Evolutionary conservation across 1,139 yeast species (phyloP).

Genomic region (Saccharomycopsis phalli): DNA sequence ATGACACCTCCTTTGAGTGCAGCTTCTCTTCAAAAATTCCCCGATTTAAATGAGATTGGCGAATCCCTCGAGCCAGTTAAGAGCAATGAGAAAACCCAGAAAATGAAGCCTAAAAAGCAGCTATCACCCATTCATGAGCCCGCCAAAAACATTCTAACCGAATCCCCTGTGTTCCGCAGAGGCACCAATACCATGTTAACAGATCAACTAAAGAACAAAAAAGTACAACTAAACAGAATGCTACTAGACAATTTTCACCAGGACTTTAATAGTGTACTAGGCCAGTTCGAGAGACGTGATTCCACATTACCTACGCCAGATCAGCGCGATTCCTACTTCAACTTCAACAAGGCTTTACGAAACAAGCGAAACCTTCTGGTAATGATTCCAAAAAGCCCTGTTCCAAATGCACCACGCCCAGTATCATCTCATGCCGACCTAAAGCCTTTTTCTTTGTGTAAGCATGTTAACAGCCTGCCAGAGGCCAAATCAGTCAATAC

Average conservation of each 20-base stretch:
- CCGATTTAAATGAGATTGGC: slow-evolving; percentile 1
- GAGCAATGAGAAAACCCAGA: not conserved
- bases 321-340: not conserved
- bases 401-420: not conserved
- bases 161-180: slow-evolving; percentile 8
- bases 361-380: not conserved
- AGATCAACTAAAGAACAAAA: not conserved
- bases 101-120: slow-evolving; percentile 6
- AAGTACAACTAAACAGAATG: not conserved
- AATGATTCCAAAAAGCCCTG: not conserved
- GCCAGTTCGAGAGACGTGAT: too few species aligned
- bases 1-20: slow-evolving; percentile 16
- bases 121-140: slow-evolving; percentile 20
- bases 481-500: not conserved
- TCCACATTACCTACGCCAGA: not conserved
- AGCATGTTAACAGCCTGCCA: not conserved
- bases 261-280: slow-evolving; percentile 8
- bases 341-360: not conserved
- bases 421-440: not conserved
- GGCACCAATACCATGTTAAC: not conserved
- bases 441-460: slow-evolving; percentile 1
- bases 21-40: not conserved
- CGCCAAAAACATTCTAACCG: slow-evolving; percentile 1
- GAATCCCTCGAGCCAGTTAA: not conserved
- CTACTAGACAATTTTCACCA: slow-evolving; percentile 11